Evolutionary conservation across 2,329 filamentous ascomycete genomes (phyloP).

Genomic region (Colletotrichum camelliae): DNA sequence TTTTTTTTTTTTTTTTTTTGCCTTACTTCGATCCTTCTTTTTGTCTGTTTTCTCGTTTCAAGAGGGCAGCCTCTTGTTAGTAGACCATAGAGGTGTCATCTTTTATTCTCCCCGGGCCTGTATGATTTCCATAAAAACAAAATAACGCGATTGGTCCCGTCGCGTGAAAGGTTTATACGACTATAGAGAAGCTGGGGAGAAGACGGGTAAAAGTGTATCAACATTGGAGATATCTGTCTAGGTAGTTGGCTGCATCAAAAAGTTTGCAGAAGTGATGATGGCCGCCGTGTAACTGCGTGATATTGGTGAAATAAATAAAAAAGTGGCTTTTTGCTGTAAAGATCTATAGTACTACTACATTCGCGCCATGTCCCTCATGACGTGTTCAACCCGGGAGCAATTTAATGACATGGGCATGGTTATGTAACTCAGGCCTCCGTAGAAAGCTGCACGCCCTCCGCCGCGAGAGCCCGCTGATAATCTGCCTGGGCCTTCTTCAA

Average conservation of each 20-base stretch:
- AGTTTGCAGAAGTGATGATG: not conserved
- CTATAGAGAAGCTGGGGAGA: not conserved
- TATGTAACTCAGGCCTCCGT: constrained; percentile 42
- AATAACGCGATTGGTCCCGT: not conserved
- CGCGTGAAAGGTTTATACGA: not conserved
- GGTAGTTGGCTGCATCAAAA: not conserved
- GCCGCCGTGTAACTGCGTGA: not conserved
- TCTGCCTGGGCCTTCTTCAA: constrained; percentile 73
- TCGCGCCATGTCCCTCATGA: not conserved
- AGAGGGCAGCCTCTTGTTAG: not conserved
- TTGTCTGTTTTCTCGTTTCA: not conserved
- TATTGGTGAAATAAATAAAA: not conserved
- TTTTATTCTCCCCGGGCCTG: not conserved
- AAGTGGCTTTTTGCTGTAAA: not conserved
- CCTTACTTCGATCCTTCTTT: not conserved
- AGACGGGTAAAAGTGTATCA: not conserved
- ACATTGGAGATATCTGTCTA: not conserved
- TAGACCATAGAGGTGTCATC: not conserved
- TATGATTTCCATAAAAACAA: not conserved
- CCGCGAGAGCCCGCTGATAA: constrained; percentile 74
- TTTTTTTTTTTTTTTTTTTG: not conserved
- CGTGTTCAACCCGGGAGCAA: not conserved
- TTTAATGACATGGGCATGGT: not conserved
- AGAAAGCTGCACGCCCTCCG: constrained; percentile 58
- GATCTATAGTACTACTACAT: not conserved